Percentiles rank a stretch among this genome's conserved stretches.
phyloP scores from a whole-genome alignment of 495 filamentous ascomycete genomes.

The Annulohypoxylon bovei region DNA sequence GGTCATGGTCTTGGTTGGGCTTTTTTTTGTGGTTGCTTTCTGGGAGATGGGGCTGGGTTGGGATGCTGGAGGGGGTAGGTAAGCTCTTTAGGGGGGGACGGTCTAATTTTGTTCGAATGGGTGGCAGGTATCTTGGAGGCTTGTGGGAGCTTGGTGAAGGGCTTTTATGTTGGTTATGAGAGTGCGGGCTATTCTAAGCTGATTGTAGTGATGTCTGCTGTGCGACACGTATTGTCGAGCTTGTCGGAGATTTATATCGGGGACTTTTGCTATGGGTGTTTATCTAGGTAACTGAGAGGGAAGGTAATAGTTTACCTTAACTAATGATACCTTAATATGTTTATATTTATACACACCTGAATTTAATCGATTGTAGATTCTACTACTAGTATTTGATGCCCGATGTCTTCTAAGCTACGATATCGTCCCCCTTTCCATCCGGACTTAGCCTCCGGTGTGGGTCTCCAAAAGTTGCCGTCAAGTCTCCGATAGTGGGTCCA shows the following conservation, averaged over 20 bases:
- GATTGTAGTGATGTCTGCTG: background rate
- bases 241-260: slow-evolving; percentile 21
- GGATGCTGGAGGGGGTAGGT: background rate
- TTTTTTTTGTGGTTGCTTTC: background rate
- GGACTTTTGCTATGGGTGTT: background rate
- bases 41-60: background rate
- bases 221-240: background rate
- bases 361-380: too few species aligned
- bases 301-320: too few species aligned
- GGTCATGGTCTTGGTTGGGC: background rate
- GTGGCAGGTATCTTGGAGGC: background rate
- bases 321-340: too few species aligned
- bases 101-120: background rate
- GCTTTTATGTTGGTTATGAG: background rate
- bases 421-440: background rate
- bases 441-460: background rate
- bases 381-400: too few species aligned
- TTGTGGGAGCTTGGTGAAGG: background rate
- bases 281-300: too few species aligned
- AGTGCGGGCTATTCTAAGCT: background rate
- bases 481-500: slow-evolving; percentile 14
- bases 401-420: too few species aligned
- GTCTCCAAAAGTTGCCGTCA: slow-evolving; percentile 20
- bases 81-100: background rate
- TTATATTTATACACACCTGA: too few species aligned